A percentile compares a stretch with the other conserved stretches of the same genome.
phyloP scores from a whole-genome alignment of 1,139 yeast species.

The Pneumocystis oryctolagi region DNA sequence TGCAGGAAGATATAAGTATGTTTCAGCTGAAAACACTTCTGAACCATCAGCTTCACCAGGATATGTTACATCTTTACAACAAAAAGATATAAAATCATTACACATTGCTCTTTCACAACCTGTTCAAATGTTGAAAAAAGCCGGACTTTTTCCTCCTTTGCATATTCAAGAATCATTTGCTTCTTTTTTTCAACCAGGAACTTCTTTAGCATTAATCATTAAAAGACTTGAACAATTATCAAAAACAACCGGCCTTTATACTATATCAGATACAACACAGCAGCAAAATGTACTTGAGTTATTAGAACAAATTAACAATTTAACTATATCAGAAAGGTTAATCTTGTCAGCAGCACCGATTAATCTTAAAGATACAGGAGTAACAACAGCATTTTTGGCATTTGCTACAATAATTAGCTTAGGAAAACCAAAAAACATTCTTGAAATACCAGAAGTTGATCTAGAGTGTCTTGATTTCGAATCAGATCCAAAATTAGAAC shows the following conservation, averaged over 20 bases:
- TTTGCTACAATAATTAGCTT: constrained; percentile 13
- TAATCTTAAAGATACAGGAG: constrained; percentile 23
- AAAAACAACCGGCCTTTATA: constrained; percentile 23
- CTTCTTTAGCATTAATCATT: constrained; percentile 34
- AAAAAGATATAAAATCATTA: constrained; percentile 33
- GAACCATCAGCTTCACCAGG: constrained; percentile 28
- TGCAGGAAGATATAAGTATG: constrained; percentile 61
- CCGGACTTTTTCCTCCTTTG: constrained; percentile 58
- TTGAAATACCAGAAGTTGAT: constrained; percentile 13
- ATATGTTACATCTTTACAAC: constrained; percentile 41
- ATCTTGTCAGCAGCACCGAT: constrained; percentile 32
- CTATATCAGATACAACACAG: constrained; percentile 34
- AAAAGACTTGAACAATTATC: constrained; percentile 34
- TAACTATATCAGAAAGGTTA: constrained; percentile 40
- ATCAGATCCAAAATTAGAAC: constrained; percentile 17
- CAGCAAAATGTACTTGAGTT: constrained; percentile 33
- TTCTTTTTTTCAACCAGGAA: constrained; percentile 37
- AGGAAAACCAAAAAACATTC: constrained; percentile 14
- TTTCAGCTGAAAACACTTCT: constrained; percentile 4
- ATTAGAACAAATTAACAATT: constrained; percentile 28
- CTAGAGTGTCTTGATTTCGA: constrained; percentile 18
- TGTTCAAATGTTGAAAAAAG: constrained; percentile 35
- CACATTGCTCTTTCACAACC: constrained; percentile 34
- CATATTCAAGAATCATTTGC: constrained; percentile 41
- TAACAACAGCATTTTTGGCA: constrained; percentile 9